A percentile compares a stretch with the other conserved stretches of the same genome.
Evolutionary conservation across 2,329 filamentous ascomycete genomes (phyloP).

Genomic region (Cladorrhinum sp.): DNA sequence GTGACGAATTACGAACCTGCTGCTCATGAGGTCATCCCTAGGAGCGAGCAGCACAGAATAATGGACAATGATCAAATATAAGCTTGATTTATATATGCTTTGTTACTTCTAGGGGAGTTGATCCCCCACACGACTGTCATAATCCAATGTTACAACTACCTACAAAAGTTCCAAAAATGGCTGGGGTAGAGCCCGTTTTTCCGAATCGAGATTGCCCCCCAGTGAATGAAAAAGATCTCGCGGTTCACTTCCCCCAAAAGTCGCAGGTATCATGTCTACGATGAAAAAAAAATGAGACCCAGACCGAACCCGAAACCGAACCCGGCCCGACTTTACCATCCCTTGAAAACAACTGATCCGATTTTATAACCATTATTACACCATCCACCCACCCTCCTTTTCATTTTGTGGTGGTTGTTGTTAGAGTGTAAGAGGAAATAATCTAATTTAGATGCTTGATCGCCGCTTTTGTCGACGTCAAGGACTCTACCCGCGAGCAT

Average conservation of each 20-base stretch:
- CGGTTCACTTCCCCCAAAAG: not conserved
- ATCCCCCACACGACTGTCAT: not conserved
- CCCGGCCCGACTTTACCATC: not conserved
- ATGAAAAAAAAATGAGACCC: conserved; percentile 2
- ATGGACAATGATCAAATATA: not conserved
- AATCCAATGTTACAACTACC: not conserved
- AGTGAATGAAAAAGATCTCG: not conserved
- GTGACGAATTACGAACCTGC: too few species aligned
- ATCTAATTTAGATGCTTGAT: not conserved
- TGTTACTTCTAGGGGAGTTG: conserved; percentile 1
- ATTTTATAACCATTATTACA: conserved; percentile 4
- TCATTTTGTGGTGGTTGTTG: not conserved
- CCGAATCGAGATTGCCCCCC: conserved; percentile 7
- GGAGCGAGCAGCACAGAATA: not conserved
- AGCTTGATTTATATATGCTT: conserved; percentile 1
- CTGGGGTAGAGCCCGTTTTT: conserved; percentile 7
- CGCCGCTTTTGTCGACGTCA: not conserved
- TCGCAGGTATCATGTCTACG: conserved; percentile 11
- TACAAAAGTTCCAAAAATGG: conserved; percentile 6
- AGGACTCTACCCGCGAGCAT: conserved; percentile 30
- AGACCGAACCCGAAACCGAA: not conserved
- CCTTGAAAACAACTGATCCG: conserved; percentile 3
- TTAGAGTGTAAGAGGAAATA: not conserved
- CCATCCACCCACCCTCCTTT: conserved; percentile 1
- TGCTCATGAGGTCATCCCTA: too few species aligned